These are phyloP conservation scores for Starmera amethionina DNA, from an alignment of 805 yeast species.

Conservation along the genomic window DNA sequence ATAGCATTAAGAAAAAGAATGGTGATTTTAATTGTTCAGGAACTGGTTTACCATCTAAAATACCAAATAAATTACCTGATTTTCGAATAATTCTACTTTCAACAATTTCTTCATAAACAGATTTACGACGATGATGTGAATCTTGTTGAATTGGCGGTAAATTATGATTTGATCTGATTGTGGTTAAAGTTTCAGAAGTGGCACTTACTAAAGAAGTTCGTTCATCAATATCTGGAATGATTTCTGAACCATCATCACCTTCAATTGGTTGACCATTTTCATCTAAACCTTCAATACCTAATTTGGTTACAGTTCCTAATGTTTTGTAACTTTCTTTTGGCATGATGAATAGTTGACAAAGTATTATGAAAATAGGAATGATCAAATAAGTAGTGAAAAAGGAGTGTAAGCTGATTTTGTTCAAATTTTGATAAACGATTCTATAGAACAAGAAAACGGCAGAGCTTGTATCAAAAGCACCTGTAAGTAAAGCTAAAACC, in stretches of 20 bases:
- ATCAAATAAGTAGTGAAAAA: conserved; percentile 62
- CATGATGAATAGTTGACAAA: conserved; percentile 73
- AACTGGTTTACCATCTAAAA: conserved; percentile 55
- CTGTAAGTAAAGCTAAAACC: conserved; percentile 73
- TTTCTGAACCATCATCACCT: conserved; percentile 28
- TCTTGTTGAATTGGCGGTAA: too few relatives aligned
- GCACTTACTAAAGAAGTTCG: conserved; percentile 18
- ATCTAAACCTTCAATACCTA: conserved; percentile 65
- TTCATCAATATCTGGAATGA: conserved; percentile 36
- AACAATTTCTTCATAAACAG: conserved; percentile 58
- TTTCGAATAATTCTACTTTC: conserved; percentile 42
- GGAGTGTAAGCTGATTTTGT: conserved; percentile 30
- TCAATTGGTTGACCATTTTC: conserved; percentile 47
- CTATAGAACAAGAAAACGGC: conserved; percentile 76
- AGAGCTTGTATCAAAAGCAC: conserved; percentile 92
- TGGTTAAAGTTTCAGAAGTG: conserved; percentile 9
- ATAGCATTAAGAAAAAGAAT: conserved; percentile 73
- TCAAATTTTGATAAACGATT: conserved; percentile 39
- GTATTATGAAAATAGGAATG: conserved; percentile 69
- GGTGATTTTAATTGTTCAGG: conserved; percentile 38
- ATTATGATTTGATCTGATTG: conserved; percentile 12
- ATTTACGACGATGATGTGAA: conserved; percentile 28
- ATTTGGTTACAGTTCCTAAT: conserved; percentile 53
- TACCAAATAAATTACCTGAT: conserved; percentile 60
- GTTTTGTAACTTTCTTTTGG: conserved; percentile 71